Conservation (phyloP, 768 basidiomycete genomes). For the Atractiella rhizophila region DNA sequence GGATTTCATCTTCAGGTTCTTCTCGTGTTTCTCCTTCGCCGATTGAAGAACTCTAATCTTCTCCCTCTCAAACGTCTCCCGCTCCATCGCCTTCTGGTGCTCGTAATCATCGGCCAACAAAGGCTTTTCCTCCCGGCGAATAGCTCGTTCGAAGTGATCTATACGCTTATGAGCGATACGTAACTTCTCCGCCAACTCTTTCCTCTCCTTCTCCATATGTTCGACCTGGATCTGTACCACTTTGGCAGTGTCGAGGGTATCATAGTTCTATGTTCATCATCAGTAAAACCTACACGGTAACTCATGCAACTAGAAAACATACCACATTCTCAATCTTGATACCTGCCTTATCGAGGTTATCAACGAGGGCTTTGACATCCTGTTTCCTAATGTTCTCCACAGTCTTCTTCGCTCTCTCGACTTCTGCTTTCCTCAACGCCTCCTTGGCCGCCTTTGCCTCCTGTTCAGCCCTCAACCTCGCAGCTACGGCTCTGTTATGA, state of each 20-base stretch:
- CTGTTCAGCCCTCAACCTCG: slow-evolving; percentile 14
- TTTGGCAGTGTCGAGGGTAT: slow-evolving; percentile 56
- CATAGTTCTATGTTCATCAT: slow-evolving; percentile 43
- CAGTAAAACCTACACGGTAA: slow-evolving; percentile 3
- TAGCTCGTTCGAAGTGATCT: slow-evolving; percentile 84
- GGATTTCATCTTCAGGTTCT: slow-evolving; percentile 46
- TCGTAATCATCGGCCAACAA: slow-evolving; percentile 67
- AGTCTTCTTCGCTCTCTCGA: slow-evolving; percentile 22
- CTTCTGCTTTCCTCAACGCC: slow-evolving; percentile 33
- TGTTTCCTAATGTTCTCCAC: no score
- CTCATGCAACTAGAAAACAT: neutral
- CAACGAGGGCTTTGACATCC: no score
- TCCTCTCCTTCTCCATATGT: slow-evolving; percentile 91
- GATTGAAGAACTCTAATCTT: slow-evolving; percentile 36
- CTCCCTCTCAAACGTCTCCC: slow-evolving; percentile 36
- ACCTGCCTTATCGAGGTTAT: slow-evolving; percentile 48
- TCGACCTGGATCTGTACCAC: slow-evolving; percentile 75
- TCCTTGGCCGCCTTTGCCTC: slow-evolving; percentile 35
- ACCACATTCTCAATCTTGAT: slow-evolving; percentile 40
- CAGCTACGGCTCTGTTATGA: slow-evolving; percentile 11
- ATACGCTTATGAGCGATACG: slow-evolving; percentile 65
- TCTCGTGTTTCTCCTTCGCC: slow-evolving; percentile 33
- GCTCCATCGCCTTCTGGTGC: slow-evolving; percentile 53
- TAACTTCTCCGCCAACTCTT: slow-evolving; percentile 51
- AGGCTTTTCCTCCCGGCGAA: slow-evolving; percentile 73